Base-by-base conservation (phyloP, 352 stramenopile genomes). In the Phytophthora nicotianae region DNA sequence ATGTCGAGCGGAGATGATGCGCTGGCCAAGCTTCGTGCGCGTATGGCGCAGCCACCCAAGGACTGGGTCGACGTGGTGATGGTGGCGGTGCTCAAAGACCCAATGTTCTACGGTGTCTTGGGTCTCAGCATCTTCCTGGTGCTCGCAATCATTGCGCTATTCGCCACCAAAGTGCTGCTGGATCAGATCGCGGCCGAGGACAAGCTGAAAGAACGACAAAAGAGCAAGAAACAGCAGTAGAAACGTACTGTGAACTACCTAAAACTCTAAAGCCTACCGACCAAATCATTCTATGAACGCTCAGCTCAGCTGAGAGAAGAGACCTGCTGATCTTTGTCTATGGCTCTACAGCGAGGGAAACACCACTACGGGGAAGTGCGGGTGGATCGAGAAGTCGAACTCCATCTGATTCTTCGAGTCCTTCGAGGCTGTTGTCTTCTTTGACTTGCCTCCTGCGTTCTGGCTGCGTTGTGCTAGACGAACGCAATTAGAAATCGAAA, bases 11-110 rank as follows among this genome's bases (percentile, higher is more conserved):
- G 5, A 50, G 48, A 56, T 17, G 68, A 68, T 40, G 61, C 45
- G 10, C 42, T 71, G 19, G 59, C 60, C 23, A 80, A 75, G 47
- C 64, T 86, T 50, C 63, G 76, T 38, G 66, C 60, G 54, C 74
- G 77, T 45, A 72, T 92, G 58, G 66, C 75, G 64, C 71, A 77
- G 40, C 75, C 74, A 27, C 73, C 81, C 16, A 73, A 86, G 66
- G 77, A 74, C 58, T 93, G 82, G 82, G 76, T 78, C 33, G 85
- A 91, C 58, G 64, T 73, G 23, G 58, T 91, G 24, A 74, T 91
- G 62, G 64, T 89, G 21, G 71, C 74, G 13, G 57, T 93, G 45
- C 48, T 89, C 26, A 77, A 74, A 42, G 81, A 93, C 21, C 85
- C 85, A 16, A 42, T 72, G n/a, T 89, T 88, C 61, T 91, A 89